Conservation (phyloP, 2,329 filamentous ascomycete genomes). For the Verticillium isaacii region DNA sequence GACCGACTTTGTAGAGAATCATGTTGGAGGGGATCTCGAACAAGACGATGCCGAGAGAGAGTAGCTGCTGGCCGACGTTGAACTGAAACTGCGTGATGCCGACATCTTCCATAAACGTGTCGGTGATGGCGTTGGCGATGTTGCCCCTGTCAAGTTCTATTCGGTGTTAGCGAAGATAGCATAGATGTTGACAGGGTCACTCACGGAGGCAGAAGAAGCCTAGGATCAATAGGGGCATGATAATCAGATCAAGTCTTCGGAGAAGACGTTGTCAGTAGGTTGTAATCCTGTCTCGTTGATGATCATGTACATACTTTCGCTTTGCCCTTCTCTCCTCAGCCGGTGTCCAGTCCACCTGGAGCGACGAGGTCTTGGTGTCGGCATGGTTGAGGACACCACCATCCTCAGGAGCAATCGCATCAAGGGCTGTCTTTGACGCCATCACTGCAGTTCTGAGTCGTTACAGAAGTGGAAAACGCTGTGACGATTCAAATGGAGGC, state of each 20-base stretch:
- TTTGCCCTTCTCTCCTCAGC: constrained; percentile 32
- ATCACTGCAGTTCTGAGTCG: too few species aligned
- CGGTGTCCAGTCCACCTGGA: constrained; percentile 24
- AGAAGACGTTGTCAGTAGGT: not conserved
- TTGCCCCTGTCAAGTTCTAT: constrained; percentile 33
- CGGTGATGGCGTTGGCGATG: constrained; percentile 28
- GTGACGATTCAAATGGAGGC: too few species aligned
- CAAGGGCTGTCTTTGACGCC: too few species aligned
- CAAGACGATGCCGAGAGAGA: constrained; percentile 43
- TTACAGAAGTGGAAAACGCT: too few species aligned
- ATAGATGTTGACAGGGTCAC: constrained; percentile 6
- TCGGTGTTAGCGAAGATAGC: not conserved
- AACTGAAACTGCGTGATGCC: constrained; percentile 44
- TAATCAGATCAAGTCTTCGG: constrained; percentile 29
- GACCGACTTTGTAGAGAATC: constrained; percentile 40
- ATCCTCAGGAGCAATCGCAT: too few species aligned
- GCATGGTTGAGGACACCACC: too few species aligned
- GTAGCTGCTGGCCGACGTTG: constrained; percentile 45
- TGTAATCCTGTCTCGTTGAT: not conserved
- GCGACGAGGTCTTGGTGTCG: not conserved
- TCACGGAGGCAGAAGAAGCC: constrained; percentile 37
- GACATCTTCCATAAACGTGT: constrained; percentile 43
- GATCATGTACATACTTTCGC: constrained; percentile 24
- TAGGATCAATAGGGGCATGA: constrained; percentile 35
- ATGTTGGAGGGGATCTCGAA: constrained; percentile 43